Evolutionary conservation across 306 rosid genomes (phyloP), one percentile per base, ranked within the genome.

Genomic region (Myrica gale): DNA sequence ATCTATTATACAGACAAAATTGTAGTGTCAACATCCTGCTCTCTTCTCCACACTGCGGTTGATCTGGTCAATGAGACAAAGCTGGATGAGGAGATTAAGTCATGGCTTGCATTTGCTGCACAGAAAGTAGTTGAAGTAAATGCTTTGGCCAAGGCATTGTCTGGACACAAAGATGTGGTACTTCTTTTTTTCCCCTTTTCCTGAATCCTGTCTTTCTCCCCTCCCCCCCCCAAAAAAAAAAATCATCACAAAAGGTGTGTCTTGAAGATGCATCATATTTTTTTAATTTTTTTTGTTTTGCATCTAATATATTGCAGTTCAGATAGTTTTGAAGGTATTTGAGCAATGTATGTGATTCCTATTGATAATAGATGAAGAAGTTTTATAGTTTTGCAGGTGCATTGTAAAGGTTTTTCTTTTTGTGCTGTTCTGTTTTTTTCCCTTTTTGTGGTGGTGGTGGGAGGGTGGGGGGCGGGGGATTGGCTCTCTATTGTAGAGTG

Each of bases 31-130:
- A 90, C 96, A 6, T 92, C 97, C 73, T 88, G 92, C 84, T 92
- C 97, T 61, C 97, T 92, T 78, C 97, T 92, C 66, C 97, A 92
- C 87, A 92, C 97, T 69, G 96, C 97, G 17, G 96, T 90, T 80
- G 97, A 92, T 85, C 80, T 92, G 75, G 91, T 85, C 80, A 90
- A 92, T 13, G 97, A 92, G 85, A 87, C 87, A 58, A 88, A 90
- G 85, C 81, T 92, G 79, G 93, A 88, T 70, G 80, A 79, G 66
- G 97, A 92, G 79, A 85, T 92, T 55, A 92, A 90, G 82, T 88
- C 96, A 42, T 92, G 97, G 97, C 88, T 92, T 65, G 97, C 97
- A 67, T 92, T 92, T 74, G 96, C 96, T 41, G 93, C 97, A 51
- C 97, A 92, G 65, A 92, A 92, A 80, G 76, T 92, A n/a, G 85